phyloP scores from a whole-genome alignment of 257 asterid species.

The Solanum corneliomulleri region DNA sequence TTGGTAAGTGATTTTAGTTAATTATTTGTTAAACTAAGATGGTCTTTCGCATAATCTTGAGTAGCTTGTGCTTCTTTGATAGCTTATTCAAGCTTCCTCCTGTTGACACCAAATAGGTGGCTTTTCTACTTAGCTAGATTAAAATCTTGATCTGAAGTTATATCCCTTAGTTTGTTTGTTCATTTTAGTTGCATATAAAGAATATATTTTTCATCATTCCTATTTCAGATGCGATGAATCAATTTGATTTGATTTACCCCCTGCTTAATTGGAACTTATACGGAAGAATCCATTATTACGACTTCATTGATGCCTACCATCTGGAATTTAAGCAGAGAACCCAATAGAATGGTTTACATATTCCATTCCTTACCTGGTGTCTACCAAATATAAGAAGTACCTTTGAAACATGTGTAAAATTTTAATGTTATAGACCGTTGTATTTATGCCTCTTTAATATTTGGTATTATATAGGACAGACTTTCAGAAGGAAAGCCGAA shows the following conservation, averaged over 20 bases:
- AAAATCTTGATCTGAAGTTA: no score
- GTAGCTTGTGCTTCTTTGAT: background rate
- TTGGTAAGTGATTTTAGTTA: conserved; percentile 26
- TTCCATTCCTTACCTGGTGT: background rate
- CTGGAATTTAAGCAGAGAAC: background rate
- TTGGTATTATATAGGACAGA: background rate
- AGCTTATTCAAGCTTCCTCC: background rate
- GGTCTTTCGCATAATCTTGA: background rate
- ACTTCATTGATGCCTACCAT: background rate
- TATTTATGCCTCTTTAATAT: background rate
- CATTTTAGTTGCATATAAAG: background rate
- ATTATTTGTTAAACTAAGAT: background rate
- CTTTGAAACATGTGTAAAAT: background rate
- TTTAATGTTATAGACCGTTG: background rate
- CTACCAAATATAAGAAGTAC: background rate
- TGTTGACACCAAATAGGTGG: background rate
- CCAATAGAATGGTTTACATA: background rate
- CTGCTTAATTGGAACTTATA: background rate
- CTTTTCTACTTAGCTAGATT: no score
- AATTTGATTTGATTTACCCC: background rate
- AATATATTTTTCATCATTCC: background rate
- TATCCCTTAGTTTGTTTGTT: no score
- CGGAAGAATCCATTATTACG: background rate
- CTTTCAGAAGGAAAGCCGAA: background rate
- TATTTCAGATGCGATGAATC: background rate